phyloP scores from a whole-genome alignment of 257 asterid genomes.

The Nicotiana paniculata region DNA sequence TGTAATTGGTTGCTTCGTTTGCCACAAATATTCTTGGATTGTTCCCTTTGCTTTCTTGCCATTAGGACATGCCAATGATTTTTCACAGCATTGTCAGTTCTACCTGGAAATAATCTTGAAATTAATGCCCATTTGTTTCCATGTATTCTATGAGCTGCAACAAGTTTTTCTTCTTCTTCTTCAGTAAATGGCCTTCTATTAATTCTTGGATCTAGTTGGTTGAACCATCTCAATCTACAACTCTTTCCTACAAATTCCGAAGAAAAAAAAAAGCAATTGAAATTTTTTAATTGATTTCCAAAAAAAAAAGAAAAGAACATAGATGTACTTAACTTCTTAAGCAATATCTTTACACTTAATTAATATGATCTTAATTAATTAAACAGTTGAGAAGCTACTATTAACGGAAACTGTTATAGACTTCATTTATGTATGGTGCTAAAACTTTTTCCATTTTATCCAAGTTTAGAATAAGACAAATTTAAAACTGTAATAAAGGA shows the following conservation, averaged over 20 bases:
- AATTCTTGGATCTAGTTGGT: conserved; percentile 91
- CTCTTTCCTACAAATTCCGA: conserved; percentile 55
- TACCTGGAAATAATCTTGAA: conserved; percentile 84
- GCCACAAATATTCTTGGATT: conserved; percentile 40
- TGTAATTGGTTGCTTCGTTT: conserved; percentile 33
- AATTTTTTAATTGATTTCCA: background rate
- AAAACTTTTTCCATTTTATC: background rate
- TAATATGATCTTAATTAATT: background rate
- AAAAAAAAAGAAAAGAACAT: background rate
- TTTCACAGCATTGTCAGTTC: conserved; percentile 94
- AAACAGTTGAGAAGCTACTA: background rate
- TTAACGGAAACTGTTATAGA: background rate
- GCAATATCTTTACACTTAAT: conserved; percentile 1
- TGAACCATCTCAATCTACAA: conserved; percentile 95
- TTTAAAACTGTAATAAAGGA: background rate
- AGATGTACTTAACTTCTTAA: background rate
- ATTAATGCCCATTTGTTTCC: conserved; percentile 94
- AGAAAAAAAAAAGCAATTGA: background rate
- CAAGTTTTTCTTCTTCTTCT: conserved; percentile 76
- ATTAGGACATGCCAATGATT: conserved; percentile 94
- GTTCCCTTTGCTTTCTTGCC: conserved; percentile 90
- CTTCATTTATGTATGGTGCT: background rate
- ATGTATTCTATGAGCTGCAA: conserved; percentile 73
- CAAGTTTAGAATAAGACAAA: background rate
- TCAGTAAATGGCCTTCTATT: conserved; percentile 84